Base-by-base conservation (phyloP, 2,329 filamentous ascomycete genomes). In the Diaporthe citrichinensis region DNA sequence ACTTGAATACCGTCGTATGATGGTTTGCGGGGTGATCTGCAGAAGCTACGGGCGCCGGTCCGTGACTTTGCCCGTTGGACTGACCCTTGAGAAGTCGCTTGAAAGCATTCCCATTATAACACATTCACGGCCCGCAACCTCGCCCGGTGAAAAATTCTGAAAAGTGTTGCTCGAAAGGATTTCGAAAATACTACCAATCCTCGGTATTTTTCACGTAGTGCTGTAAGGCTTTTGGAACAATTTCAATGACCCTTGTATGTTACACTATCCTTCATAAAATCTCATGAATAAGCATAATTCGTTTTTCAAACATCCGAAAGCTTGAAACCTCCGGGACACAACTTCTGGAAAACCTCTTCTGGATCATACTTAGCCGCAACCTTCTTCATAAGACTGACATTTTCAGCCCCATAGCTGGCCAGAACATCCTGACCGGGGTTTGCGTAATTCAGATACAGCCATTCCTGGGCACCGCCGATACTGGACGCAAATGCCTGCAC, bases 371-470 rank as follows among this genome's bases (percentile, higher is more conserved):
- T 78, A 36, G 25, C 72, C 25, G 80, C 79, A 1, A 78, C 78
- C 31, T 61, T 68, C 74, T 75, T 78, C 69, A 82, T 62, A 41
- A 77, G 36, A 1, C n/a, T 3, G 7, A 83, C 55, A 36, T 82
- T 82, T 36, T 81, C 79, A 44, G 72, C 59, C 2, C 81, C 81
- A 46, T 82, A 82, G 20, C 77, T 80, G 31, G 25, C 25, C 8
- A 83, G 61, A 6, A 78, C 77, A 17, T 81, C 77, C 75, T 83
- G 81, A 49, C 57, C 74, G 39, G 57, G 71, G 67, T 78, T 78
- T 12, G 79, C 80, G 57, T 83, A 83, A 55, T 83, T 83, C 28
- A 80, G 58, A 25, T 80, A 80, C 0, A 69, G 71, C 79, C 78
- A 81, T 14, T 72, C 57, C 55, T 78, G 67, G 51, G 74, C 76